phyloP scores from a whole-genome alignment of 768 basidiomycete genomes.

The Tylopilus felleus region DNA sequence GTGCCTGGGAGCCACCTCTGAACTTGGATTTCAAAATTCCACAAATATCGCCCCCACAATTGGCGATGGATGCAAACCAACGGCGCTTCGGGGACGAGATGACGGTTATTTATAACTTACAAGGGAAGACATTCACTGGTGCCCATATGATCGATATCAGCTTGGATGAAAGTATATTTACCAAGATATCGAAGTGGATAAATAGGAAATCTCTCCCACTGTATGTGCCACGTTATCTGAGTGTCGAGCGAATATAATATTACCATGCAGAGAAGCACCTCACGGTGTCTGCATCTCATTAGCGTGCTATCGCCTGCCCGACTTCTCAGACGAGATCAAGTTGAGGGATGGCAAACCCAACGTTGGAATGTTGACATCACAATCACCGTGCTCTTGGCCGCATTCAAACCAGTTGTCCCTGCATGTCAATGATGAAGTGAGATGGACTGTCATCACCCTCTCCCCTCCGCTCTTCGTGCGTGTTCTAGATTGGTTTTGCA shows the following conservation, averaged over 20 bases:
- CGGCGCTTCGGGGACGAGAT: slow-evolving; percentile 17
- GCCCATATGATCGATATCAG: slow-evolving; percentile 25
- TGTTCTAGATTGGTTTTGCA: slow-evolving; percentile 22
- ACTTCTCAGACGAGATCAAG: slow-evolving; percentile 17
- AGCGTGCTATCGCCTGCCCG: slow-evolving; percentile 39
- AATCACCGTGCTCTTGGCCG: slow-evolving; percentile 44
- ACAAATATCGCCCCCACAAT: neutral
- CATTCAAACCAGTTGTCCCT: slow-evolving; percentile 21
- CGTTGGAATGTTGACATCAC: slow-evolving; percentile 22
- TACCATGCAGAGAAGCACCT: slow-evolving; percentile 30
- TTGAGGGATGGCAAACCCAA: slow-evolving; percentile 11
- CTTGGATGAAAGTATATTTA: slow-evolving; percentile 28
- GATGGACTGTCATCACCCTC: slow-evolving; percentile 15
- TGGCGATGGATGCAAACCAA: neutral
- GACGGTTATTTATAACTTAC: slow-evolving; percentile 16
- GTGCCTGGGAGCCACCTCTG: slow-evolving; percentile 13
- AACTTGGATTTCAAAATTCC: slow-evolving; percentile 17
- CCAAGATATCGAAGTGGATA: slow-evolving; percentile 36
- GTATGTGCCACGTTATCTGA: slow-evolving; percentile 28
- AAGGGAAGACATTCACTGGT: slow-evolving; percentile 20
- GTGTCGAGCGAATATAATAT: neutral
- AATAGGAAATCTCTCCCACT: slow-evolving; percentile 25
- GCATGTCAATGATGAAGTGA: slow-evolving; percentile 4
- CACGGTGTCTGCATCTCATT: slow-evolving; percentile 44
- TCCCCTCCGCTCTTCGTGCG: slow-evolving; percentile 34